Evolutionary conservation across 345 rosid genomes (phyloP).

Genomic region (Camelina laxa): DNA sequence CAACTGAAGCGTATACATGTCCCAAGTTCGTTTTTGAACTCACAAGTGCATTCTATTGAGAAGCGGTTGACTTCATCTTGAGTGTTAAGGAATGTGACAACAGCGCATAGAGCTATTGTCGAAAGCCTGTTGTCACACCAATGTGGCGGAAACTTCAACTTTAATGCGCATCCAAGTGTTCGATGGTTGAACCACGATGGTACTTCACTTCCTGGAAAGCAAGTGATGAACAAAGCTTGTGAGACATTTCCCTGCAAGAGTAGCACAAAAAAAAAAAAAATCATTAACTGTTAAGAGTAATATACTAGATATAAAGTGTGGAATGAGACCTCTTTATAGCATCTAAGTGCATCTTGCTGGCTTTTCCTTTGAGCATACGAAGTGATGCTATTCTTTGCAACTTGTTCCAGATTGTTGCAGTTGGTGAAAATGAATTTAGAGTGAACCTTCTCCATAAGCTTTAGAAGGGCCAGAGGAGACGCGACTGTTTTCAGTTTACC

Average conservation of each 20-base stretch:
- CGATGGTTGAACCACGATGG: constrained; percentile 39
- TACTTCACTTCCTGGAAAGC: constrained; percentile 37
- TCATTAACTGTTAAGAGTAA: not conserved
- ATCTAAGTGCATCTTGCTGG: constrained; percentile 9
- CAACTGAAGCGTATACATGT: constrained; percentile 20
- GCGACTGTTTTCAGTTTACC: constrained; percentile 14
- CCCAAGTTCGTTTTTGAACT: constrained; percentile 15
- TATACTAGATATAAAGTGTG: not conserved
- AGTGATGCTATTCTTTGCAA: constrained; percentile 33
- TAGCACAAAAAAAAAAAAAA: not conserved
- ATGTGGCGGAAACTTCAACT: constrained; percentile 13
- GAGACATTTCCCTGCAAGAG: constrained; percentile 26
- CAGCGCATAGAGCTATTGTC: constrained; percentile 28
- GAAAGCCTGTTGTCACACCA: constrained; percentile 37
- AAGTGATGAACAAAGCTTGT: constrained; percentile 26
- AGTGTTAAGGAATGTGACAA: constrained; percentile 3
- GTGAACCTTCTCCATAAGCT: constrained; percentile 32
- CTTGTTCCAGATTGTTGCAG: constrained; percentile 32
- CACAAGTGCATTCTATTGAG: constrained; percentile 31
- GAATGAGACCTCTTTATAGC: constrained; percentile 29
- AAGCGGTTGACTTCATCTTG: constrained; percentile 6
- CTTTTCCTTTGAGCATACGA: constrained; percentile 23
- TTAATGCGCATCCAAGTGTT: not conserved
- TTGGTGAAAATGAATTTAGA: constrained; percentile 36
- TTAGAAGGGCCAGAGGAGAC: not conserved